Evolutionary conservation across 2,329 filamentous ascomycete genomes (phyloP).

Genomic region (Scedosporium minutisporum): DNA sequence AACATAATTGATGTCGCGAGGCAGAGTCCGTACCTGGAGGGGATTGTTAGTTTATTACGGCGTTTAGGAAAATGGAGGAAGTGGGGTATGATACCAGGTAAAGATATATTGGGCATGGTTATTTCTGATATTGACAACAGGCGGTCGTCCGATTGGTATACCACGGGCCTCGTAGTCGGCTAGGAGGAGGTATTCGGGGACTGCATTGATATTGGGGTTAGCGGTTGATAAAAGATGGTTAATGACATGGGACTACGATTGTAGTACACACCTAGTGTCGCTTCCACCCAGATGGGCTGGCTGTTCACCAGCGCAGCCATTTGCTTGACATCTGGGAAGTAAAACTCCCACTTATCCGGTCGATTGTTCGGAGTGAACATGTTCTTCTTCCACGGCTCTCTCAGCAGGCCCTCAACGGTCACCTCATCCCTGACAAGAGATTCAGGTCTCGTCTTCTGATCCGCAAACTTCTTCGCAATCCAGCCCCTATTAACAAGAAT

Average conservation of each 20-base stretch:
- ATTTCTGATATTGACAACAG: constrained; percentile 89
- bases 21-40: constrained; percentile 69
- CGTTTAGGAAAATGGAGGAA: background rate
- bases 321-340: constrained; percentile 86
- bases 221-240: constrained; percentile 8
- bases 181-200: constrained; percentile 63
- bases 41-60: constrained; percentile 1
- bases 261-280: constrained; percentile 67
- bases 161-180: constrained; percentile 71
- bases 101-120: constrained; percentile 98
- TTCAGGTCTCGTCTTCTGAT: constrained; percentile 54
- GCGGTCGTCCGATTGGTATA: constrained; percentile 76
- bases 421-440: constrained; percentile 63
- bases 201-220: constrained; percentile 46
- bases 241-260: background rate
- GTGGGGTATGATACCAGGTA: constrained; percentile 64
- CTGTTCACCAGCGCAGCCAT: constrained; percentile 79
- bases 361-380: constrained; percentile 90
- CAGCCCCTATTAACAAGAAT: constrained; percentile 86
- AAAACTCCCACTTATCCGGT: constrained; percentile 76
- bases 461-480: constrained; percentile 68
- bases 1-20: constrained; percentile 89
- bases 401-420: constrained; percentile 70
- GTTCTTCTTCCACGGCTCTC: constrained; percentile 94
- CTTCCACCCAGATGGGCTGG: constrained; percentile 89